phyloP scores from a whole-genome alignment of 176 grass and related monocot genomes.

The Bolboschoenus planiculmis region DNA sequence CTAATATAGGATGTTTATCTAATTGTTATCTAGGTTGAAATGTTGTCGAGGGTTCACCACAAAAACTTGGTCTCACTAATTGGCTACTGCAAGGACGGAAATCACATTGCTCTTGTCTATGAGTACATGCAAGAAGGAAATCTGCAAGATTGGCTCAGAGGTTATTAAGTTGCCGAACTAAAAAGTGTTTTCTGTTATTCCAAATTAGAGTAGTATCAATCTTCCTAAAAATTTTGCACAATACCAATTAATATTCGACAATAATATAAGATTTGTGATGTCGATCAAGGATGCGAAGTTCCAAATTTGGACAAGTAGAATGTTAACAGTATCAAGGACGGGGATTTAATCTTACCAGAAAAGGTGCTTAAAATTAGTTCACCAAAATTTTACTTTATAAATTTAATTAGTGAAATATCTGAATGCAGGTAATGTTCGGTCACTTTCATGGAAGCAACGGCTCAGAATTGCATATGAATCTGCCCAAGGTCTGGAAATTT shows the following conservation, averaged over 20 bases:
- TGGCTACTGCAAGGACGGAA: slow-evolving; percentile 20
- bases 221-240: neutral
- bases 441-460: slow-evolving; percentile 24
- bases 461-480: slow-evolving; percentile 26
- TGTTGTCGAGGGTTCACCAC: slow-evolving; percentile 16
- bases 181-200: neutral
- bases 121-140: slow-evolving; percentile 20
- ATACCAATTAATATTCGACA: neutral
- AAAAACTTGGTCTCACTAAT: slow-evolving; percentile 25
- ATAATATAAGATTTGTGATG: neutral
- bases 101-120: neutral
- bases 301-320: no score
- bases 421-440: neutral
- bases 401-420: neutral
- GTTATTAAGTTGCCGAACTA: neutral
- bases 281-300: neutral
- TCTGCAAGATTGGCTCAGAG: slow-evolving; percentile 1
- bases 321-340: neutral
- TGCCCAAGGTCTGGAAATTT: neutral
- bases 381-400: neutral
- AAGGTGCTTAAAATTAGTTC: neutral
- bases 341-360: neutral
- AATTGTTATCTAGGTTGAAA: neutral
- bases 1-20: neutral
- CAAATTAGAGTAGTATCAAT: neutral